Evolutionary conservation across 306 rosid species (phyloP).

Genomic region (Acacia melanoxylon): DNA sequence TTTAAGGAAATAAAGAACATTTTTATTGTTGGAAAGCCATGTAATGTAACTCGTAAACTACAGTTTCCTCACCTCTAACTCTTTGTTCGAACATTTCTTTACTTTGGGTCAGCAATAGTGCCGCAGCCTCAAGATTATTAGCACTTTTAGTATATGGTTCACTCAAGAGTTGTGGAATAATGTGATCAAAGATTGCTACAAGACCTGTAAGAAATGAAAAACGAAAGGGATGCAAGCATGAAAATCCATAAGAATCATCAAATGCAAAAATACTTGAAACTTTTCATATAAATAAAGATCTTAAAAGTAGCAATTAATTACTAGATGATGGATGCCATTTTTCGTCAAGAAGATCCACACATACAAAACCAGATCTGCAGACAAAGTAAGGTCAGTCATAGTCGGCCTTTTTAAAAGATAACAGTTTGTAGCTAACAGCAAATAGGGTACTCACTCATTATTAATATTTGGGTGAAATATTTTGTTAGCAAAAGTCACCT

Average conservation of each 20-base stretch:
- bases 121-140: conserved; percentile 70
- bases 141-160: conserved; percentile 92
- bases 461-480: conserved; percentile 90
- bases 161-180: conserved; percentile 92
- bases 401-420: background rate
- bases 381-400: background rate
- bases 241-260: background rate
- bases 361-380: background rate
- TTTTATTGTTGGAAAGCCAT: conserved; percentile 5
- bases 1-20: background rate
- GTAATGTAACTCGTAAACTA: background rate
- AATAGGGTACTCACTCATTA: conserved; percentile 50
- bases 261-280: background rate
- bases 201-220: conserved; percentile 60
- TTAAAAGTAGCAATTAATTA: background rate
- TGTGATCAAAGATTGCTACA: conserved; percentile 76
- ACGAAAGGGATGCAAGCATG: background rate
- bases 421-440: background rate
- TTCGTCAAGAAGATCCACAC: background rate
- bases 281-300: background rate
- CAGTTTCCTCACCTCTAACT: conserved; percentile 61
- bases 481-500: conserved; percentile 60
- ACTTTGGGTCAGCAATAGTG: conserved; percentile 45
- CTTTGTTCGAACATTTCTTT: background rate
- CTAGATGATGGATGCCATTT: background rate